A percentile compares a stretch with the other conserved stretches of the same genome.
These are phyloP conservation scores for Magnusiomyces paraingens DNA, from an alignment of 1,139 yeast species.

Conservation along the genomic window DNA sequence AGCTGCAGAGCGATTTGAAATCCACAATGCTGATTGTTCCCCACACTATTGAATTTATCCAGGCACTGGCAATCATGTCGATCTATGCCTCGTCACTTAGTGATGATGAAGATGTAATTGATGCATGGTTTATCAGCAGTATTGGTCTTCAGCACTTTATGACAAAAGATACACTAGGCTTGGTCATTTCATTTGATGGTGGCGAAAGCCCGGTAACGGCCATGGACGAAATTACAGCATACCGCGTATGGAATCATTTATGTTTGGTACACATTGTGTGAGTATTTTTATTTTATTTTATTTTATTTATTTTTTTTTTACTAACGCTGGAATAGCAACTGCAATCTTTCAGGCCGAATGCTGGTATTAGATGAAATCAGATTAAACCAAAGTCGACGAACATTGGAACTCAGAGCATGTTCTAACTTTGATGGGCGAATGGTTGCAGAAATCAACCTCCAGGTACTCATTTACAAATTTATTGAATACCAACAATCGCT, in stretches of 20 bases:
- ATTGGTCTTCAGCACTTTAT: conserved; percentile 53
- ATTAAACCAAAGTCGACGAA: conserved; percentile 54
- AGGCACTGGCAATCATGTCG: conserved; percentile 55
- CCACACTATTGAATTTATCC: conserved; percentile 52
- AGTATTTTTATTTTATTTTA: neutral
- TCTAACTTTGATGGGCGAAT: conserved; percentile 80
- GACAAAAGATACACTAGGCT: conserved; percentile 40
- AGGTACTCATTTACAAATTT: conserved; percentile 50
- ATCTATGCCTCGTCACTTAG: conserved; percentile 56
- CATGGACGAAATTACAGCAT: conserved; percentile 45
- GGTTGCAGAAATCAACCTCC: conserved; percentile 69
- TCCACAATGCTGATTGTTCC: conserved; percentile 40
- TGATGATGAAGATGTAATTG: conserved; percentile 44
- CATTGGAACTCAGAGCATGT: conserved; percentile 55
- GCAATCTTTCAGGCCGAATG: conserved; percentile 67
- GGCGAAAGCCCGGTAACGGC: conserved; percentile 38
- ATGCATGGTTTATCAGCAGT: conserved; percentile 58
- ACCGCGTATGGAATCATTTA: conserved; percentile 67
- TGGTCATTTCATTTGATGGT: conserved; percentile 30
- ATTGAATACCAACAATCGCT: conserved; percentile 36
- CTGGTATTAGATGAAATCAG: conserved; percentile 65
- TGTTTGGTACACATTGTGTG: conserved; percentile 58
- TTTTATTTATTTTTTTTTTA: neutral
- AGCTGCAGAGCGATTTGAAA: conserved; percentile 42
- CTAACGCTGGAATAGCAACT: conserved; percentile 31